These are phyloP conservation scores for Diaporthe ilicicola DNA, from an alignment of 2,329 filamentous ascomycete genomes.

Conservation along the genomic window DNA sequence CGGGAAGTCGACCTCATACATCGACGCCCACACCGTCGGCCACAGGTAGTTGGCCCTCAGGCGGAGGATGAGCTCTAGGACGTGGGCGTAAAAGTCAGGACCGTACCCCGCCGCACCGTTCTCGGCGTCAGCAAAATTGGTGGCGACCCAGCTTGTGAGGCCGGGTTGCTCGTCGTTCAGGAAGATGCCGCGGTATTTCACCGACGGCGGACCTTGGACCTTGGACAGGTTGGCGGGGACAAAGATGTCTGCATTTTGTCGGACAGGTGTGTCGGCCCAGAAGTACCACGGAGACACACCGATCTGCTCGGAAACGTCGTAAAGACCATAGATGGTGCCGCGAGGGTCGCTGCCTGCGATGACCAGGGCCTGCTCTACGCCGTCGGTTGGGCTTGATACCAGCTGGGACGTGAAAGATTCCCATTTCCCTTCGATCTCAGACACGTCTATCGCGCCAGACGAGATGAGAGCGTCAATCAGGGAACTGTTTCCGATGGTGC, in stretches of 20 bases:
- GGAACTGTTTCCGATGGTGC: conserved; percentile 71
- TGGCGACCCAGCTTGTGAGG: conserved; percentile 70
- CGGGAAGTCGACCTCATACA: conserved; percentile 77
- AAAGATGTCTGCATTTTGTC: conserved; percentile 62
- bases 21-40: conserved; percentile 72
- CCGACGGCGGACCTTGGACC: conserved; percentile 65
- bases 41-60: conserved; percentile 79
- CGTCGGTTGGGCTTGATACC: conserved; percentile 64
- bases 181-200: conserved; percentile 76
- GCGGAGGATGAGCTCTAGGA: conserved; percentile 76
- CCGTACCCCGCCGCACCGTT: conserved; percentile 58
- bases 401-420: conserved; percentile 72
- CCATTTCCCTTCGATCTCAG: conserved; percentile 69
- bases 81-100: conserved; percentile 71
- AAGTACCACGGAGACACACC: conserved; percentile 77
- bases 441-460: conserved; percentile 65
- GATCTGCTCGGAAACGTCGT: conserved; percentile 77
- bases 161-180: conserved; percentile 76
- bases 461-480: conserved; percentile 67
- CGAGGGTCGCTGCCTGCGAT: conserved; percentile 73
- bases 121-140: conserved; percentile 52
- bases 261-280: conserved; percentile 69
- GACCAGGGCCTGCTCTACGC: conserved; percentile 66
- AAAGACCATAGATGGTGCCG: conserved; percentile 75
- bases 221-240: conserved; percentile 56